Evolutionary conservation across 176 grass and related monocot genomes (phyloP).

Genomic region (Zizania latifolia): DNA sequence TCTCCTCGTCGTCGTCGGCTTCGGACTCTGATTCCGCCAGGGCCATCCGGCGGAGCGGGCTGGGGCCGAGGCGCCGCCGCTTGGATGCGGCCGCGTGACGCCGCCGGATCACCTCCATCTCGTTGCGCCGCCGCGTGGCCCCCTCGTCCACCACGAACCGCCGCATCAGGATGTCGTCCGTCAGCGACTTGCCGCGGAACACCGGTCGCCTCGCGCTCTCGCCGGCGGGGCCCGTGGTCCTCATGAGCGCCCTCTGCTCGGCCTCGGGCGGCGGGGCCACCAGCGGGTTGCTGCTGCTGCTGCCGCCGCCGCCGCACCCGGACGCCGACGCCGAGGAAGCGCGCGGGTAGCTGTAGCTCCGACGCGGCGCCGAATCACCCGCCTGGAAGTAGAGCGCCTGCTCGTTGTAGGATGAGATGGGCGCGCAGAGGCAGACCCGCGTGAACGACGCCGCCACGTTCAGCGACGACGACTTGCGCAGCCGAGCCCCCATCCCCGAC

Average conservation of each 20-base stretch:
- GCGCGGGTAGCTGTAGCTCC: constrained; percentile 90
- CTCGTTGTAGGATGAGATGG: constrained; percentile 90
- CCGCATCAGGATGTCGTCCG: constrained; percentile 81
- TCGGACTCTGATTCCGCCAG: constrained; percentile 49
- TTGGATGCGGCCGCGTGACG: constrained; percentile 53
- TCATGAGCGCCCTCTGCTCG: constrained; percentile 1
- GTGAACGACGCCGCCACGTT: constrained; percentile 92
- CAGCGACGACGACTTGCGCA: constrained; percentile 88
- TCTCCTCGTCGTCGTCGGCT: neutral
- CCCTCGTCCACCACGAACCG: constrained; percentile 90
- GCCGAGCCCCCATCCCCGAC: neutral
- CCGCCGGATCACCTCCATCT: constrained; percentile 88
- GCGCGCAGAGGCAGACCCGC: constrained; percentile 84
- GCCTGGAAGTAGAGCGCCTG: constrained; percentile 62
- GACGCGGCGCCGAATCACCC: constrained; percentile 56
- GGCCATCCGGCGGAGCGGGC: constrained; percentile 71
- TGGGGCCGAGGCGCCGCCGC: constrained; percentile 73
- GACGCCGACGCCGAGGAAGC: constrained; percentile 56
- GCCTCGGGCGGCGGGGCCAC: constrained; percentile 35
- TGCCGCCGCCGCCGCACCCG: constrained; percentile 14
- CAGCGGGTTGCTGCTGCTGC: constrained; percentile 28
- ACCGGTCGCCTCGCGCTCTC: constrained; percentile 39
- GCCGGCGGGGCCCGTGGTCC: neutral
- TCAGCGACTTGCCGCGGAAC: constrained; percentile 94
- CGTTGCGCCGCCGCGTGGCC: constrained; percentile 69